Evolutionary conservation across 2,329 filamentous ascomycete species (phyloP), one percentile per base, ranked within the genome.

Genomic region (Aspergillus proliferans): DNA sequence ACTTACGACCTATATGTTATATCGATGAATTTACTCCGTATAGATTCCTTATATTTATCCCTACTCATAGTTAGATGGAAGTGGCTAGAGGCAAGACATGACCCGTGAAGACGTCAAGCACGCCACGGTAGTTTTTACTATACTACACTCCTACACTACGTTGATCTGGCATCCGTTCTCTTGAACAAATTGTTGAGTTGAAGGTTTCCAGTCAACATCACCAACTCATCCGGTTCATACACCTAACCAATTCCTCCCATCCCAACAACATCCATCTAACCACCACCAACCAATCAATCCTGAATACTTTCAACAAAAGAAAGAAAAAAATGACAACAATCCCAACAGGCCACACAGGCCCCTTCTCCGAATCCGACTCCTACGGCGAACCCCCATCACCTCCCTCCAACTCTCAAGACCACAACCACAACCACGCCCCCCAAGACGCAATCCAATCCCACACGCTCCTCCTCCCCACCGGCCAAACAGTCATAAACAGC

Each of bases 261-360:
- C 34, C 12, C 34, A 38, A n/a, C 18, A 26, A 36, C 26, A 15
- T 15, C 15, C 15, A 15, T 15, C 15, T 15, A 15, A 15, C 15
- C 15, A 15, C 15, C 15, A 15, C 15, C 15, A 15, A 15, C 15
- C 15, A 15, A 15, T 15, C 15, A 15, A 15, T 14, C 24, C 21
- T 22, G 22, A 4, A 22, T 22, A 22, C 22, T 4, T 15, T 15
- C 15, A 15, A 15, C 15, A 15, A 36, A 33, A 6, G 7, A 6
- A 40, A n/a, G 3, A 7, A 18, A 10, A 12, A n/a, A 6, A 34
- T 12, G 38, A 44, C 38, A 6, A 50, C 47, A 36, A 48, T 49
- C 24, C 48, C 53, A 26, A 49, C 54, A 18, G 50, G 45, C 12
- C 50, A 53, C 15, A 21, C 45, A 36, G 42, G 44, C n/a, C 38